Base-by-base conservation (phyloP, 345 rosid genomes). In the Citrus unshiu region DNA sequence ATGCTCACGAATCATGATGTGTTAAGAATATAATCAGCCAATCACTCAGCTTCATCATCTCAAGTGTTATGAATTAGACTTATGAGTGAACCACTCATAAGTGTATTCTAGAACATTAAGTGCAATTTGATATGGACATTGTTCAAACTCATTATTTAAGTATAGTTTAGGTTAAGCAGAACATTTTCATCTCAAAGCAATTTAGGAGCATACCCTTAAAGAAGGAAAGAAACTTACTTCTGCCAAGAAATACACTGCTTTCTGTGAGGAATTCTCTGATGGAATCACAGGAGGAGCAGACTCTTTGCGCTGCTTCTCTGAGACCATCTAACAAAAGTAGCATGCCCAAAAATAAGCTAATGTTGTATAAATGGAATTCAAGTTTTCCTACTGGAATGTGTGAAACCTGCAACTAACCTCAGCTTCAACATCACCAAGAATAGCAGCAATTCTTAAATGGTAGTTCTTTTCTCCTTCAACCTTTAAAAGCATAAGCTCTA, bases 381-480 rank as follows among this genome's bases (percentile, higher is more conserved):
- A 7, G 9, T 25, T 78, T 75, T 37, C 21, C 49, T 7, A 22
- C 5, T 6, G 30, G 58, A 81, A 75, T 43, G 29, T 61, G 65
- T 30, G 22, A 35, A 70, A 24, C 61, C 74, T 54, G 34, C n/a
- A 71, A 83, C 98, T 79, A 80, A 96, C 99, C 99, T 96, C 99
- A 1, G 97, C 93, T 89, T 96, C 99, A 84, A 96, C 91, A 83
- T 96, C 98, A 65, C 93, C 88, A 75, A 96, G 94, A 61, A 96
- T 87, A 27, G 99, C 95, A 37, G 97, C 99, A 70, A 93, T 88
- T 85, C 98, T 79, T 78, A 96, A 79, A 80, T 90, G 98, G 81
- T 88, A 92, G 81, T 88, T 90, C 87, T 87, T 96, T 80, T 96
- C 97, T 68, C 98, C 99, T 87, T 92, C 99, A 81, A 92, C 99